Base-by-base conservation (phyloP, 106 monocot species). In the Alisma plantagoaquatica region DNA sequence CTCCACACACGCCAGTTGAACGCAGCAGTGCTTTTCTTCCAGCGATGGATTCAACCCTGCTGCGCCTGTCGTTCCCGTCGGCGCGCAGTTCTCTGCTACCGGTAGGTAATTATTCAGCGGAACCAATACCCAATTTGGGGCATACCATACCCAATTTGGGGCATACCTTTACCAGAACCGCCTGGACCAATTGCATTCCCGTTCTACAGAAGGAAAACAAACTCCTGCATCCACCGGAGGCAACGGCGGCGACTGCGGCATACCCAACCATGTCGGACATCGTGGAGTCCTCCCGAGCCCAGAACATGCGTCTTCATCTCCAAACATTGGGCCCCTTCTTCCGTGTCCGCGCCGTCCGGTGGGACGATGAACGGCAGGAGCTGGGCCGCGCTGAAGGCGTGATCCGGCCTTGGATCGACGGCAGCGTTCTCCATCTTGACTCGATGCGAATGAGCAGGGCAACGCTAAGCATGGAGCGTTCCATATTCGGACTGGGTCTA, bases 401-500 rank as follows among this genome's bases (percentile, higher is more conserved):
- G 3, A 29, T 62, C 26, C 43, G 62, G 27, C 62, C 62, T 3
- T 62, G 70, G 70, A 15, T 31, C 1, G 70, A 46, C 8, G 62
- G 62, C 11, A 54, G 28, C 23, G 11, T 62, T 2, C 70, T 70
- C 55, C 70, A 70, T 32, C 62, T 70, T 19, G 70, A 70, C 27
- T 70, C 70, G 16, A 62, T 70, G 20, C 52, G 44, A 33, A 55
- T 70, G 70, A 46, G 23, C 4, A 44, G 33, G 16, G 70, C 32
- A 18, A 70, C 62, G 11, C 46, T 70, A n/a, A 22, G 53, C 11
- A 29, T 55, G 32, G 62, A 70, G 26, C 23, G 62, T 27, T 70
- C 70, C 25, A 48, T 70, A 45, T 70, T 70, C 46, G 70, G 70
- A 6, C 62, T 70, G 15, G 70, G 70, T 2, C 53, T 70, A 8